Evolutionary conservation across 495 filamentous ascomycete species (phyloP), one percentile per base, ranked within the genome.

Genomic region (Podospora anserina): DNA sequence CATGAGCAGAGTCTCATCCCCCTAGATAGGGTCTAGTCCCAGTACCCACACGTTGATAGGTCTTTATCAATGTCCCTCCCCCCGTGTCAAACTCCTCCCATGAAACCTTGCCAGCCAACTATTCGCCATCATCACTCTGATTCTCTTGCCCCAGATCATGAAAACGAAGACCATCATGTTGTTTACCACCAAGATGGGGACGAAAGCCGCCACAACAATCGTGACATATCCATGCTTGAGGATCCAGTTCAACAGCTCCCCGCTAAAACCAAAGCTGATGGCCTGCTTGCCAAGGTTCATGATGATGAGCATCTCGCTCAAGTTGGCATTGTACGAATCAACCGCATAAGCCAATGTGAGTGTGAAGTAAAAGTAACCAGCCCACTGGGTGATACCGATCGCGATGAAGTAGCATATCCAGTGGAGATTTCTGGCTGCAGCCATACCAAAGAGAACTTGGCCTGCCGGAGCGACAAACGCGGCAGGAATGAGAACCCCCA

Each of bases 221-320:
- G 63, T 72, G 1, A 65, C 69, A 44, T 79, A 80, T 3, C 79
- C 78, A 20, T 68, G 71, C 66, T 76, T 61, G 56, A 71, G 67
- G 30, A 81, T 75, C 78, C 79, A 81, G 63, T 79, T 74, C 5
- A 80, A 66, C 18, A 81, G 72, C 19, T 76, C 70, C 55, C 75
- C 77, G 0, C 75, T 73, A 9, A 80, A 59, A 1, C 78, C 77
- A 49, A 79, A 81, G 28, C 78, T 82, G 26, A 86, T 84, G 0
- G 85, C 72, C 67, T 90, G 88, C 78, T 89, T 89, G 44, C 87
- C 84, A 4, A 89, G 80, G 3, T 87, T 88, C 68, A 87, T 86
- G 54, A 82, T 78, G 15, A 89, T 86, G 68, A 89, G 82, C 73
- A 89, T 85, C 62, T 86, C 84, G 16, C 85, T 85, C 0, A 87